Conservation (phyloP, 306 rosid genomes). For the Mimosa bimucronata region DNA sequence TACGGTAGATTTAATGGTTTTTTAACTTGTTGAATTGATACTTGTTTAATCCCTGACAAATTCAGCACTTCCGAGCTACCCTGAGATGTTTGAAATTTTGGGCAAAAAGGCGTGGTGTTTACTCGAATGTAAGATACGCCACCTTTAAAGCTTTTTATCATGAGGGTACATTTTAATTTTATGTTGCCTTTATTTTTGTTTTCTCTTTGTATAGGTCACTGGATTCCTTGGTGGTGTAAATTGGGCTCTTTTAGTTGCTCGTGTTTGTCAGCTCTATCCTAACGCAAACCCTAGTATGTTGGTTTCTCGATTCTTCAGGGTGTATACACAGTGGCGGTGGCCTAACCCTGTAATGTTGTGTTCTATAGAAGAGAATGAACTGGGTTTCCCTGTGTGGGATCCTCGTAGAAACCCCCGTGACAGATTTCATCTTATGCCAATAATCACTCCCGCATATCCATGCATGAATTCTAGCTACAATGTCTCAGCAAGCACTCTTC, state of each 20-base stretch:
- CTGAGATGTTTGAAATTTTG: conserved; percentile 71
- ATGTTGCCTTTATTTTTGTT: background rate
- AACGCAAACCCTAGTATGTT: conserved; percentile 77
- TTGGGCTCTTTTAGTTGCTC: conserved; percentile 79
- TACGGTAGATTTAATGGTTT: conserved; percentile 28
- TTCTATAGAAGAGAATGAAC: conserved; percentile 72
- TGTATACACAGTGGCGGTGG: conserved; percentile 84
- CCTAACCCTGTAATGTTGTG: conserved; percentile 77
- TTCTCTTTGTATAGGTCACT: conserved; percentile 52
- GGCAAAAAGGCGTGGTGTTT: conserved; percentile 76
- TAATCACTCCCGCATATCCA: conserved; percentile 78
- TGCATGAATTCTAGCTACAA: conserved; percentile 82
- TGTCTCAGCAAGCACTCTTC: conserved; percentile 69
- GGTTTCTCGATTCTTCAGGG: conserved; percentile 74
- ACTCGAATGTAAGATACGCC: conserved; percentile 62
- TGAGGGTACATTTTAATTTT: background rate
- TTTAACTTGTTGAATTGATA: conserved; percentile 42
- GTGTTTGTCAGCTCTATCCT: conserved; percentile 76
- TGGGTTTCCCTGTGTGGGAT: conserved; percentile 73
- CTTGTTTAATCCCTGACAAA: conserved; percentile 44
- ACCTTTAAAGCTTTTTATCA: conserved; percentile 1
- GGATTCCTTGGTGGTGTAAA: conserved; percentile 86
- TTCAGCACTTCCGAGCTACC: conserved; percentile 66
- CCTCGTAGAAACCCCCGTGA: conserved; percentile 73
- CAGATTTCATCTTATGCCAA: conserved; percentile 73